Conservation (phyloP, 768 basidiomycete genomes). For the Termitomyces heimii region DNA sequence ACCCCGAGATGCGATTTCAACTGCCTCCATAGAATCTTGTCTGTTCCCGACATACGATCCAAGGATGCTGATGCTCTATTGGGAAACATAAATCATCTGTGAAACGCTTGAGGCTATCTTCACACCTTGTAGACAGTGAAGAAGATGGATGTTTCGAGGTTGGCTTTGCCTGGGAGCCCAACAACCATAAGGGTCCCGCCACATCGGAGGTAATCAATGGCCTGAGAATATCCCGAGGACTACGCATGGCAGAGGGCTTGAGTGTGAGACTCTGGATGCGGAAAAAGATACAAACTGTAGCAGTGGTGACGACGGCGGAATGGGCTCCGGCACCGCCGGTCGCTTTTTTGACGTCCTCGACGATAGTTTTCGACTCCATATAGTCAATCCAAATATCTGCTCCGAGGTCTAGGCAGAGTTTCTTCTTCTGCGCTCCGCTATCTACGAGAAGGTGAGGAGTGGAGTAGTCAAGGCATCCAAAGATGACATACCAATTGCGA, state of each 20-base stretch:
- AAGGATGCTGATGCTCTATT: constrained; percentile 46
- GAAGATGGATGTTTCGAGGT: constrained; percentile 59
- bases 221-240: constrained; percentile 42
- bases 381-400: constrained; percentile 82
- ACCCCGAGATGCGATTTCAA: constrained; percentile 68
- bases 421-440: neutral
- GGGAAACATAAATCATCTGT: constrained; percentile 14
- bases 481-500: constrained; percentile 52
- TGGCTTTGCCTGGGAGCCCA: constrained; percentile 64
- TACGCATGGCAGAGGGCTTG: constrained; percentile 4
- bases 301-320: constrained; percentile 56
- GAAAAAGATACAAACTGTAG: constrained; percentile 26
- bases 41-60: constrained; percentile 64
- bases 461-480: neutral
- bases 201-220: constrained; percentile 68
- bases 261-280: neutral
- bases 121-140: constrained; percentile 59
- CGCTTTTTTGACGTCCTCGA: constrained; percentile 54
- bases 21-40: constrained; percentile 78
- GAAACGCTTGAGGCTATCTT: constrained; percentile 4
- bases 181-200: constrained; percentile 75
- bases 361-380: constrained; percentile 57
- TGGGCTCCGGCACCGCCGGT: constrained; percentile 72
- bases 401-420: constrained; percentile 11
- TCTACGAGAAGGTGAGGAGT: neutral